Evolutionary conservation across 495 filamentous ascomycete species (phyloP), one percentile per base, ranked within the genome.

Genomic region (Penicillium canescens): DNA sequence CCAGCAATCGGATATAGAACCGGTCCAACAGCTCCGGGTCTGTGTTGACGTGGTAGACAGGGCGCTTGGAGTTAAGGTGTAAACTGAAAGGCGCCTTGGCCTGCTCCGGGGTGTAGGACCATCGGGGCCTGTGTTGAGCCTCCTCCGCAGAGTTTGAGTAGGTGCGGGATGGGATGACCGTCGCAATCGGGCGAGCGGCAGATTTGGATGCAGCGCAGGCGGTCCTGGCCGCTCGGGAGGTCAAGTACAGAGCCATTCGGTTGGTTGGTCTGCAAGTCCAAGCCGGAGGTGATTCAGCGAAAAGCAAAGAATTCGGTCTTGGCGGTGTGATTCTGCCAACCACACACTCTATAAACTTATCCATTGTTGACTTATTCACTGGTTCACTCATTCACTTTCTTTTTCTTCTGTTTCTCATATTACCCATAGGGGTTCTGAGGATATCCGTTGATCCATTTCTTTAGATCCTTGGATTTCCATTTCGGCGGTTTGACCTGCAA

Each of bases 21-120:
- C 76, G 68, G 65, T 98, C 88, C 37, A 99, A 73, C 51, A 77
- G 72, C 45, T 71, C 71, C 12, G 87, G 89, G 59, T 93, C 82
- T 4, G 84, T 75, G 70, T 99, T 98, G 69, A 89, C 83, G 34
- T 64, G 58, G 76, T 82, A 95, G 10, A 70, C 57, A 18, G 61
- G 66, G 74, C 69, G 69, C 71, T 69, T 81, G 52, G 70, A 65
- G 62, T 82, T 74, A 24, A 68, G 52, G 24, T 63, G 67, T 37
- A 79, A 63, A 55, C 70, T 72, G 77, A 89, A 75, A n/a, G 90
- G 89, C 2, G 86, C 88, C 63, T 84, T 85, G 82, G 92, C 89
- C 43, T 75, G 73, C 50, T 82, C 77, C 20, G 92, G 92, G 12
- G 92, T 96, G 66, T 86, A 83, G 14, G 86, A 77, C 91, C 91